Evolutionary conservation across 2,329 filamentous ascomycete species (phyloP), one percentile per base, ranked within the genome.

Genomic region (Elsinoe arachidis): DNA sequence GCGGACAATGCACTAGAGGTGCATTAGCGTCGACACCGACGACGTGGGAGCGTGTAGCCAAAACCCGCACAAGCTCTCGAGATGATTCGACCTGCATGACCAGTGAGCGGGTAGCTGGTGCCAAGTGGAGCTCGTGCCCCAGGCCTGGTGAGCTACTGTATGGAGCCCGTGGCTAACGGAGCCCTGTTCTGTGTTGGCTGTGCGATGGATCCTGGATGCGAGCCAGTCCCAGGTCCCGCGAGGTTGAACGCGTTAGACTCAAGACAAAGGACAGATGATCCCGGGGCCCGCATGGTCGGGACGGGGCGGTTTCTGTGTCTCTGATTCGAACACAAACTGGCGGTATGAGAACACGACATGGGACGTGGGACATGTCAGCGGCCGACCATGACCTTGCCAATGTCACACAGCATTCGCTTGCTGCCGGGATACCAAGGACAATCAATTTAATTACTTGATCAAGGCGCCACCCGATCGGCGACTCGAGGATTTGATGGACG

Each of bases 1-100:
- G 39, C 54, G 39, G 53, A 55, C 53, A 46, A 46, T 55, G 53
- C 53, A 55, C 37, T 23, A 46, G 41, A 35, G 21, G 41, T 49
- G 54, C 54, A 56, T 56, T 56, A 56, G 54, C 54, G 33, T 49
- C 39, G 54, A 56, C 43, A 46, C 54, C 54, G 54, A 49, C 30
- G 54, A 17, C 54, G 33, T 56, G 54, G 54, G 54, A 56, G 37
- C 23, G 41, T 43, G 47, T n/a, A 43, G 43, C 38, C 39, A 56
- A 56, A 56, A 49, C 11, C 34, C 33, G 49, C 49, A 53, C 49
- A 34, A 43, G 53, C 53, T 38, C 37, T 33, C 21, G 37, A 43
- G 39, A 12, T 30, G 11, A 41, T 38, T 37, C 23, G 6, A 37
- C n/a, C 26, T 34, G 37, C 53, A 43, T 26, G 38, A 55, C 53